Evolutionary conservation across 148 eudicot genomes (phyloP).

Genomic region (Chenopodium berlandieri): DNA sequence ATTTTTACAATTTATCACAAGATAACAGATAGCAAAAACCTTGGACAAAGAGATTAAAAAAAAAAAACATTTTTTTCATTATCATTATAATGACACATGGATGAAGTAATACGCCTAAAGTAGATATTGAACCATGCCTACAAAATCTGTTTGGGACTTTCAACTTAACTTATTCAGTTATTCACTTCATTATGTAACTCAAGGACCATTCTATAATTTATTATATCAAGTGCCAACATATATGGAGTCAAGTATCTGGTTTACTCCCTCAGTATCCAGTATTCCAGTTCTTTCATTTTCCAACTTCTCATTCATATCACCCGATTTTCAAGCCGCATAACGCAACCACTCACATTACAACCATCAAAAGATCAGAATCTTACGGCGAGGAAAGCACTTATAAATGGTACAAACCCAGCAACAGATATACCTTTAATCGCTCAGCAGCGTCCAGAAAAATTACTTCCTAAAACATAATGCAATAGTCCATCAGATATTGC

Average conservation of each 20-base stretch:
- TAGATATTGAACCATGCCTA: not conserved
- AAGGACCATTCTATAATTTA: not conserved
- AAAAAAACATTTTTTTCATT: not conserved
- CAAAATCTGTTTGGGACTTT: not conserved
- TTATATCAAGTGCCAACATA: not conserved
- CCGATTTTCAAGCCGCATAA: not conserved
- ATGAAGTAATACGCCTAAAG: not conserved
- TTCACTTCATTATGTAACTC: not conserved
- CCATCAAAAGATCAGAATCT: slow-evolving; percentile 20
- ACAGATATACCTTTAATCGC: slow-evolving; percentile 62
- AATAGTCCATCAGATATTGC: slow-evolving; percentile 11
- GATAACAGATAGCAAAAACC: not conserved
- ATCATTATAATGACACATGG: not conserved
- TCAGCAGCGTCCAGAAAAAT: slow-evolving; percentile 64
- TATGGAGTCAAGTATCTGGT: no score
- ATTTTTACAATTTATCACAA: slow-evolving; percentile 12
- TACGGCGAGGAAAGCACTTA: slow-evolving; percentile 20
- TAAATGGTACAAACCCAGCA: slow-evolving; percentile 15
- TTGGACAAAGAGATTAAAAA: not conserved
- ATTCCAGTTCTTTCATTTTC: no score
- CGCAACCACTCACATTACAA: slow-evolving; percentile 17
- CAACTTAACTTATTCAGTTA: not conserved
- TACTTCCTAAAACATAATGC: slow-evolving; percentile 57
- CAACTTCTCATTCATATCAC: not conserved
- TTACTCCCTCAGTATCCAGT: no score